Evolutionary conservation across 345 rosid species (phyloP), one percentile per base, ranked within the genome.

Genomic region (Pistacia atlantica): DNA sequence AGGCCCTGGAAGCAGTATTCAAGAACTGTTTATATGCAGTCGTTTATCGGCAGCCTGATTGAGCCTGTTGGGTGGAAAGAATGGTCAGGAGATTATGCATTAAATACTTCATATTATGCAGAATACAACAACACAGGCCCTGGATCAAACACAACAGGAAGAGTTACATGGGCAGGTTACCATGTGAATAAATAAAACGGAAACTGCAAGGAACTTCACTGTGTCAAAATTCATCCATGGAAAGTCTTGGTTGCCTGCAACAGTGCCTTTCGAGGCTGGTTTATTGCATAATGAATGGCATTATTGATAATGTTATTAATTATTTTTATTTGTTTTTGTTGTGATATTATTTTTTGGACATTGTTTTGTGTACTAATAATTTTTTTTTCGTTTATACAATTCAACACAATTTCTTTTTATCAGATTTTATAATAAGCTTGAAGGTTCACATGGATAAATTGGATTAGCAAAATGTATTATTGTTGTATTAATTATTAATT

Each of bases 1-100:
- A 55, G 86, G 65, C 89, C 86, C 2, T 86, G 86, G 85, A 83
- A 86, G 69, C 33, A 72, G 14, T 86, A 81, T 49, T 86, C 89
- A 2, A 75, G 83, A 48, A 81, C 85, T 2, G 77, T 86, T 63
- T 65, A 83, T 2, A 81, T 81, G 82, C 56, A 83, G 18, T 83
- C 83, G 16, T 77, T 58, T 75, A 59, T 86, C 18, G 83, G 69
- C 22, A 75, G 51, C 45, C 35, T 75, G 12, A 63, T 86, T 38
- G 70, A 80, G 6, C 82, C 85, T 5, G 9, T 78, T 0, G 85
- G 89, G 8, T 86, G 86, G 86, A 22, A 2, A 4, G 72, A 46
- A 20, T 83, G 85, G 84, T 38, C 67, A 1, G 85, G 80, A 2
- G 64, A 65, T 35, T 79, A 68, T 54, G 80, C 85, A 4, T 71